These are phyloP conservation scores for Carex arenaria DNA, from an alignment of 202 grass and related monocot species.

Conservation along the genomic window DNA sequence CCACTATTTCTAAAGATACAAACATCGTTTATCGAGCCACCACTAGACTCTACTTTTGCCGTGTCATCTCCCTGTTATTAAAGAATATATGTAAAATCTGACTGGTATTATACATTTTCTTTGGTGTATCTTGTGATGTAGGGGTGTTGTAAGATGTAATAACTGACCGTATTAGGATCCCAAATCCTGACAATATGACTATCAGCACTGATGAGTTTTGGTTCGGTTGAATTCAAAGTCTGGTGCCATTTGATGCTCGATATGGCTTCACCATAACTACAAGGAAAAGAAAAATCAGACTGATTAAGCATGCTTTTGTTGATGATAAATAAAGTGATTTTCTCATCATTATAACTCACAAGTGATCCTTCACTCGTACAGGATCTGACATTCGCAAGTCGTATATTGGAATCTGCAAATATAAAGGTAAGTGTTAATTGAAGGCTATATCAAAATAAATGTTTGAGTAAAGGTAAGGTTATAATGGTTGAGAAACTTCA, in stretches of 20 bases:
- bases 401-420: constrained; percentile 82
- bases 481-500: not conserved
- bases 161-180: constrained; percentile 95
- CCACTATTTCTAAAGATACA: constrained; percentile 77
- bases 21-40: constrained; percentile 77
- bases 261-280: constrained; percentile 83
- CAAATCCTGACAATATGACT: constrained; percentile 83
- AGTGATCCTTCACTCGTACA: constrained; percentile 86
- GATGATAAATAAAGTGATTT: constrained; percentile 9
- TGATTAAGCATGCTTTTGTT: constrained; percentile 8
- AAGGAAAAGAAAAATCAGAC: constrained; percentile 21
- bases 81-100: constrained; percentile 17
- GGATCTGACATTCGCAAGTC: constrained; percentile 88
- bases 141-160: constrained; percentile 10
- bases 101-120: not conserved
- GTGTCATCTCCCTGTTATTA: constrained; percentile 72
- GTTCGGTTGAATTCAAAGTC: constrained; percentile 74
- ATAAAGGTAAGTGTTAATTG: constrained; percentile 1
- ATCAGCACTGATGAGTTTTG: constrained; percentile 87
- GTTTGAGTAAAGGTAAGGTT: not conserved
- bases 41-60: constrained; percentile 89
- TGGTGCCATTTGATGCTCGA: constrained; percentile 91
- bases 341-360: constrained; percentile 47
- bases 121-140: not conserved
- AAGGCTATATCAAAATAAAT: not conserved